Percentiles rank a stretch among this genome's conserved stretches.
These are phyloP conservation scores for Periconia digitata DNA, from an alignment of 2,329 filamentous ascomycete species.

Conservation along the genomic window DNA sequence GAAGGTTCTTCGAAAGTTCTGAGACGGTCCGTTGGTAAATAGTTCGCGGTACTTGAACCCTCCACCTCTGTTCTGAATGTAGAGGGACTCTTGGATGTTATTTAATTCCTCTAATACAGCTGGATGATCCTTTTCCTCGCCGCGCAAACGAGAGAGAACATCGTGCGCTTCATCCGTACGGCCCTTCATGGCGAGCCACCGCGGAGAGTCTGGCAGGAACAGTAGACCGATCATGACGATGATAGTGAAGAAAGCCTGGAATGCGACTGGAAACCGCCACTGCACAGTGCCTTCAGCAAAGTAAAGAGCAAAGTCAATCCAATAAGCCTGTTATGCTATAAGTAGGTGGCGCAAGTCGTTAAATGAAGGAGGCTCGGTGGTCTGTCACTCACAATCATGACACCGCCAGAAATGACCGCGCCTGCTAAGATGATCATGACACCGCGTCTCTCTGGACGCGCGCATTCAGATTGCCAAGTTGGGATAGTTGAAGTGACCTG, in stretches of 20 bases:
- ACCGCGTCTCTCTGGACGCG: not conserved
- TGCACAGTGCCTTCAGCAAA: constrained; percentile 8
- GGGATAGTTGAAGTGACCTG: not conserved
- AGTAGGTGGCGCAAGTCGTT: no score
- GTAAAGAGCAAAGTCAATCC: constrained; percentile 13
- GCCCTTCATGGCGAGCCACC: constrained; percentile 49
- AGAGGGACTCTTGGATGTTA: constrained; percentile 48
- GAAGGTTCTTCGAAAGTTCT: constrained; percentile 52
- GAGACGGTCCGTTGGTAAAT: constrained; percentile 52
- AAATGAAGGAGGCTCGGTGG: not conserved
- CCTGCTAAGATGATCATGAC: not conserved
- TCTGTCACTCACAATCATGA: not conserved
- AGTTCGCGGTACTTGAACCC: constrained; percentile 35
- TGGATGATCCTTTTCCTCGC: constrained; percentile 45
- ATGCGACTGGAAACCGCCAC: constrained; percentile 49
- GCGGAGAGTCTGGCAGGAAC: constrained; percentile 48
- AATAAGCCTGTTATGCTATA: not conserved
- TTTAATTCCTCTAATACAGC: constrained; percentile 46
- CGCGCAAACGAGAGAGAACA: constrained; percentile 51
- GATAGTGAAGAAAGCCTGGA: constrained; percentile 58
- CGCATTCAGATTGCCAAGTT: not conserved
- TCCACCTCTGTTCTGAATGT: constrained; percentile 50
- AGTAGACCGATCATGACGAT: constrained; percentile 53
- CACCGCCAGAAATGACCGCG: not conserved
- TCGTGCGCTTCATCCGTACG: constrained; percentile 47